Conservation (phyloP, 108 stramenopile species). For the Poteriospumella lacustris region DNA sequence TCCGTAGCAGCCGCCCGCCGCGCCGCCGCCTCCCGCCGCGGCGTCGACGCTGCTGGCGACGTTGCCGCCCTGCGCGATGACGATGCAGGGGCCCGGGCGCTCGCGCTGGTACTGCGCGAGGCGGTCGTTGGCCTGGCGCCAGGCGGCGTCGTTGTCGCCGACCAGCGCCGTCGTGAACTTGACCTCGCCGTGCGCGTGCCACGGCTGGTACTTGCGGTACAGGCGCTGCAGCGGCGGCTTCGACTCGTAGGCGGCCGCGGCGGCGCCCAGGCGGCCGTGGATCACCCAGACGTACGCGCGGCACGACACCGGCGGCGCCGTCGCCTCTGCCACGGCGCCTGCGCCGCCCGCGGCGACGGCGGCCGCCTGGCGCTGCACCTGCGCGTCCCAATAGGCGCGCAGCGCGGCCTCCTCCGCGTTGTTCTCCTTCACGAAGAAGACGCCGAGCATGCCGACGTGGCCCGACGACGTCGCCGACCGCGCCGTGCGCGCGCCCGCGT, state of each 20-base stretch:
- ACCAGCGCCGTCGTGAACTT: conserved; percentile 53
- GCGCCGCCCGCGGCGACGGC: neutral
- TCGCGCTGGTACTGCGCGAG: conserved; percentile 62
- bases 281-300: conserved; percentile 2
- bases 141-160: conserved; percentile 58
- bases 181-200: conserved; percentile 65
- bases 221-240: conserved; percentile 8
- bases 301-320: neutral
- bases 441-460: neutral
- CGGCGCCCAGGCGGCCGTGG: neutral
- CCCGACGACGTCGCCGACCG: neutral
- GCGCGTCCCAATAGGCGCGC: too few relatives aligned
- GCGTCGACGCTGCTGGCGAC: conserved; percentile 47
- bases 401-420: too few relatives aligned
- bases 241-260: neutral
- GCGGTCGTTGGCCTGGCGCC: conserved; percentile 63
- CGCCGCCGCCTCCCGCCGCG: conserved; percentile 49
- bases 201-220: conserved; percentile 63
- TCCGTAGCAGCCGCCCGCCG: too few relatives aligned
- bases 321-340: neutral
- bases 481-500: conserved; percentile 18
- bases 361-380: neutral
- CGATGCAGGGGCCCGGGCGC: conserved; percentile 74
- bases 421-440: conserved; percentile 35
- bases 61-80: conserved; percentile 42